phyloP scores from a whole-genome alignment of 139 green algal genomes.

The Chlorella vulgaris region DNA sequence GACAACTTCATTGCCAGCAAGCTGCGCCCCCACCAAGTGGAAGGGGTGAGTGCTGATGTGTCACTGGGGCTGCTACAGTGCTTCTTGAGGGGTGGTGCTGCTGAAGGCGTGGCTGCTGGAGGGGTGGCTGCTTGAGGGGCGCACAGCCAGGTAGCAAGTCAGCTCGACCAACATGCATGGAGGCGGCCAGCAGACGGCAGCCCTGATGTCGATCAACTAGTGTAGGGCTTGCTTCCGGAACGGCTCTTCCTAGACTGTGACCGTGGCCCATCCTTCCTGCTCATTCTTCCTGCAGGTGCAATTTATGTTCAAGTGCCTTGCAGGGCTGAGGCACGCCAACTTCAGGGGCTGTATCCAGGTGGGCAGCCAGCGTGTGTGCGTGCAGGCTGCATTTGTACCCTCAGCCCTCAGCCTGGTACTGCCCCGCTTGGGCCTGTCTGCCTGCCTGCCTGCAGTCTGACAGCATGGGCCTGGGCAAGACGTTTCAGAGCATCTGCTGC shows the following conservation, averaged over 20 bases:
- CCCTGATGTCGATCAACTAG: no score
- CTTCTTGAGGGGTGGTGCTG: no score
- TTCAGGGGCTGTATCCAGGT: constrained; percentile 75
- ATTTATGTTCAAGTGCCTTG: constrained; percentile 90
- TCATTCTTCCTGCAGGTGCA: constrained; percentile 33
- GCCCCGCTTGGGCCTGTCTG: background rate
- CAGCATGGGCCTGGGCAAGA: constrained; percentile 64
- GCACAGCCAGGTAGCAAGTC: no score
- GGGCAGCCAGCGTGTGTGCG: background rate
- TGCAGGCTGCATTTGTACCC: background rate
- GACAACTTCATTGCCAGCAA: constrained; percentile 65
- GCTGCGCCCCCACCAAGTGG: constrained; percentile 75
- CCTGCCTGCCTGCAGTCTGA: background rate
- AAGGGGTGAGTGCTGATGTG: constrained; percentile 60
- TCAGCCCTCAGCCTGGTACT: background rate
- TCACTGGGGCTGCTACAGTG: background rate
- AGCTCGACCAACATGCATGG: no score
- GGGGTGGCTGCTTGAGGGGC: no score
- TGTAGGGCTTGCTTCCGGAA: background rate
- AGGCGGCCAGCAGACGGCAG: no score
- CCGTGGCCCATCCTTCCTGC: no score
- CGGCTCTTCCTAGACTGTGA: background rate
- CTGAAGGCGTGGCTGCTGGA: no score
- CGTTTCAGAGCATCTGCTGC: constrained; percentile 55
- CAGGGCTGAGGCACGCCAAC: constrained; percentile 62